Conservation (phyloP, 2,329 filamentous ascomycete species). For the Penicillium sp. region DNA sequence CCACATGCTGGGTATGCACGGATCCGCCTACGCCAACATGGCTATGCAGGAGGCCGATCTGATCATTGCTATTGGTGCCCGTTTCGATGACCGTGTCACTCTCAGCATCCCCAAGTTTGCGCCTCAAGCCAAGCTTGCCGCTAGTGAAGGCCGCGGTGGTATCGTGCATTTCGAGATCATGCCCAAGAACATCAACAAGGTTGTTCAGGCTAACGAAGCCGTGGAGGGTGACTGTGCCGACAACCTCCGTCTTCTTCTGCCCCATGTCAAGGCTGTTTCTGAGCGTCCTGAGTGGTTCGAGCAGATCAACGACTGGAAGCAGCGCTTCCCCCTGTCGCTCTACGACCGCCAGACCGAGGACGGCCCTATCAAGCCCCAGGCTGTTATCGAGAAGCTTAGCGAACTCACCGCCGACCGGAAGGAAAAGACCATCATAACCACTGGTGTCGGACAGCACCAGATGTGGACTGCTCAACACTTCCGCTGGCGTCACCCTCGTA, state of each 20-base stretch:
- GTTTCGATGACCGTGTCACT: conserved; percentile 96
- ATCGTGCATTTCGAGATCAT: conserved; percentile 98
- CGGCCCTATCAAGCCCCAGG: conserved; percentile 90
- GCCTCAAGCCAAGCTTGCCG: conserved; percentile 80
- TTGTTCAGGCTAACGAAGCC: conserved; percentile 92
- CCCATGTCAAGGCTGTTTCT: conserved; percentile 63
- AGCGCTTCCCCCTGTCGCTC: conserved; percentile 77
- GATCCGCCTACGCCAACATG: conserved; percentile 95
- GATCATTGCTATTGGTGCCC: conserved; percentile 88
- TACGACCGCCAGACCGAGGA: conserved; percentile 76
- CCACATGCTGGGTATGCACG: conserved; percentile 99
- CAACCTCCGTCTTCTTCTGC: conserved; percentile 74
- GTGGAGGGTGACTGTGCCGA: conserved; percentile 87
- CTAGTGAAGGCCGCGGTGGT: conserved; percentile 79
- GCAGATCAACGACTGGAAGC: conserved; percentile 89
- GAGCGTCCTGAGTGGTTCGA: conserved; percentile 82
- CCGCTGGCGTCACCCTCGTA: conserved; percentile 86
- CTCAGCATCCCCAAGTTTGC: conserved; percentile 80
- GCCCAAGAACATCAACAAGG: conserved; percentile 99
- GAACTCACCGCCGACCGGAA: conserved; percentile 78
- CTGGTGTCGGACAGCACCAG: conserved; percentile 95
- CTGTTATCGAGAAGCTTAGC: conserved; percentile 85
- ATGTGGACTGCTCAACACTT: conserved; percentile 99
- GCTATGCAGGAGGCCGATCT: conserved; percentile 95
- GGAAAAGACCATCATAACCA: conserved; percentile 81